Conservation (phyloP, 2,329 filamentous ascomycete genomes). For the Microsporum audouinii region DNA sequence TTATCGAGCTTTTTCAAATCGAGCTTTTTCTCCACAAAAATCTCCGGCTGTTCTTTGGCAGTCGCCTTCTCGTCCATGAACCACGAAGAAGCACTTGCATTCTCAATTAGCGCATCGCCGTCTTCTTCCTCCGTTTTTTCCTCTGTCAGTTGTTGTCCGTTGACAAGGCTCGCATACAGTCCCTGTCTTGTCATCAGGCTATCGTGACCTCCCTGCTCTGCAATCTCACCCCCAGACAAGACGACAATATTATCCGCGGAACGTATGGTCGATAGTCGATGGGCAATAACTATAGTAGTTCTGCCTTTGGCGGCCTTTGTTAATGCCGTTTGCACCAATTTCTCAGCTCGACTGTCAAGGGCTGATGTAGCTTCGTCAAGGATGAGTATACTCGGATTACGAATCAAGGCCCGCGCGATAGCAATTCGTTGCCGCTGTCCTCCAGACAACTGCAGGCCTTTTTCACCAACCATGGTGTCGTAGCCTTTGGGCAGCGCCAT, state of each 20-base stretch:
- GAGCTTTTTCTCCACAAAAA: neutral
- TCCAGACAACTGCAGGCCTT: slow-evolving; percentile 84
- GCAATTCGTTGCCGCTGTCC: slow-evolving; percentile 98
- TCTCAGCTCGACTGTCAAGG: slow-evolving; percentile 72
- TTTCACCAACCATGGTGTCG: slow-evolving; percentile 72
- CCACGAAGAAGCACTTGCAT: neutral
- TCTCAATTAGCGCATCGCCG: neutral
- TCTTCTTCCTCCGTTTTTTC: neutral
- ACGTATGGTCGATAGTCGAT: slow-evolving; percentile 31
- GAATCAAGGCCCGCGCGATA: slow-evolving; percentile 67
- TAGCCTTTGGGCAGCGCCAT: slow-evolving; percentile 62
- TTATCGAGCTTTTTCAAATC: neutral
- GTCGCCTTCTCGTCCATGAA: neutral
- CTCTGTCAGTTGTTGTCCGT: neutral
- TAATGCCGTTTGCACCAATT: slow-evolving; percentile 69
- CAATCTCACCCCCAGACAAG: slow-evolving; percentile 25
- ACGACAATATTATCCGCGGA: slow-evolving; percentile 33
- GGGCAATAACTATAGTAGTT: slow-evolving; percentile 27
- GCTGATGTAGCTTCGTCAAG: slow-evolving; percentile 78
- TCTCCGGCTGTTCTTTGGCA: neutral
- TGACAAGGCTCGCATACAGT: neutral
- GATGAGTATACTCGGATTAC: slow-evolving; percentile 66
- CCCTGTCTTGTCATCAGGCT: slow-evolving; percentile 20
- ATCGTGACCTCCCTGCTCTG: slow-evolving; percentile 29
- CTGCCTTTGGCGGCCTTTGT: slow-evolving; percentile 54